phyloP scores from a whole-genome alignment of 306 rosid genomes.

The Gynostemma pentaphyllum region DNA sequence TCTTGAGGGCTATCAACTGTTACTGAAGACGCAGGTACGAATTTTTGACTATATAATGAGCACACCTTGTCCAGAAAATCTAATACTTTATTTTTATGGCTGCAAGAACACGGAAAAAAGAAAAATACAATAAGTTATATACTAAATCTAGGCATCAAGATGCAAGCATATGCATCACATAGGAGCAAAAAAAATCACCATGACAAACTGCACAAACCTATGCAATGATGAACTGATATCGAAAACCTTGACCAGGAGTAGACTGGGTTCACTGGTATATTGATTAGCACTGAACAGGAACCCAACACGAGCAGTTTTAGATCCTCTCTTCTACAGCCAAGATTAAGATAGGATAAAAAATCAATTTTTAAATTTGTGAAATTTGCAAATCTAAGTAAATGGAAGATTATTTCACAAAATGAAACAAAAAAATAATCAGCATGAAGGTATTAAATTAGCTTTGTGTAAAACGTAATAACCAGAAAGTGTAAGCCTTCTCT shows the following conservation, averaged over 20 bases:
- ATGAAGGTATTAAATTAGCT: constrained; percentile 10
- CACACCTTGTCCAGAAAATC: constrained; percentile 62
- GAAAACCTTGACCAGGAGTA: constrained; percentile 58
- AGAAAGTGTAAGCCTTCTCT: constrained; percentile 70
- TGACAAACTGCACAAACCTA: constrained; percentile 43
- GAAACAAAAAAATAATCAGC: constrained; percentile 3
- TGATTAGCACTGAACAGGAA: constrained; percentile 51
- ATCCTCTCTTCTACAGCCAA: constrained; percentile 56
- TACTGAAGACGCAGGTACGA: constrained; percentile 29
- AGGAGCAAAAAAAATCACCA: not conserved
- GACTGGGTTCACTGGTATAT: constrained; percentile 34
- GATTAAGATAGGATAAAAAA: constrained; percentile 6
- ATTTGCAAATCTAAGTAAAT: not conserved
- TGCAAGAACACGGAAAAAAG: constrained; percentile 26
- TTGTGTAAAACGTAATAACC: constrained; percentile 32
- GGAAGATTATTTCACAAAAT: constrained; percentile 9
- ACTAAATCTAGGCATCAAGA: not conserved
- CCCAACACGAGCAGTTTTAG: constrained; percentile 67
- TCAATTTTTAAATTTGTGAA: not conserved
- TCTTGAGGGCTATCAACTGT: constrained; percentile 33
- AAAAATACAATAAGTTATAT: constrained; percentile 14
- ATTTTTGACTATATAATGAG: constrained; percentile 55
- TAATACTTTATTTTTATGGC: constrained; percentile 63
- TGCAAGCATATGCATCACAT: not conserved
- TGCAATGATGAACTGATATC: constrained; percentile 54